These are phyloP conservation scores for Beauveria sp. DNA, from an alignment of 2,329 filamentous ascomycete genomes.

Conservation along the genomic window DNA sequence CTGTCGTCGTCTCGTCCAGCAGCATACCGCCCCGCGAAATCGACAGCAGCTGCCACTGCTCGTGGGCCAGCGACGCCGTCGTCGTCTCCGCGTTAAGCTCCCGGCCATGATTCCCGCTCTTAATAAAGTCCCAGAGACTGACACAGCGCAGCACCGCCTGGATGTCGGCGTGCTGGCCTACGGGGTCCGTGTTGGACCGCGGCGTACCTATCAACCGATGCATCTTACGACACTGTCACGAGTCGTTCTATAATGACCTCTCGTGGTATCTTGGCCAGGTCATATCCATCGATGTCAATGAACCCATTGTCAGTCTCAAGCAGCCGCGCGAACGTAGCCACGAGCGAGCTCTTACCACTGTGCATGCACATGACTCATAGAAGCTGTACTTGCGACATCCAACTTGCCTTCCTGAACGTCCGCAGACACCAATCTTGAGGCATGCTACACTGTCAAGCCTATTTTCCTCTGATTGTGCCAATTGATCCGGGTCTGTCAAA, in stretches of 20 bases:
- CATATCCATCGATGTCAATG: constrained; percentile 38
- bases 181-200: constrained; percentile 42
- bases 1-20: constrained; percentile 21
- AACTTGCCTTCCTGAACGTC: constrained; percentile 31
- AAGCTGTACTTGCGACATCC: background rate
- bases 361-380: background rate
- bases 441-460: constrained; percentile 24
- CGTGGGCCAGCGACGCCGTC: constrained; percentile 28
- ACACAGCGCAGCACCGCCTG: constrained; percentile 36
- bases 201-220: constrained; percentile 40
- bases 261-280: constrained; percentile 21
- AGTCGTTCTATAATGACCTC: constrained; percentile 23
- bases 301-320: constrained; percentile 33
- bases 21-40: constrained; percentile 28
- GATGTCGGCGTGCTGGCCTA: constrained; percentile 30
- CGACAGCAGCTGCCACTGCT: constrained; percentile 39
- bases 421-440: constrained; percentile 34
- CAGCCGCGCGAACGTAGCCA: constrained; percentile 39
- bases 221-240: constrained; percentile 42
- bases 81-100: constrained; percentile 29
- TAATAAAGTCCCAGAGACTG: constrained; percentile 33
- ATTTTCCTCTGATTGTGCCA: constrained; percentile 19
- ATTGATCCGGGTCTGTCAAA: constrained; percentile 15
- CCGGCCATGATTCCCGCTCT: constrained; percentile 21
- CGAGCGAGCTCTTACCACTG: constrained; percentile 28